Evolutionary conservation across 768 basidiomycete species (phyloP).

Genomic region (Coprinopsis sp.): DNA sequence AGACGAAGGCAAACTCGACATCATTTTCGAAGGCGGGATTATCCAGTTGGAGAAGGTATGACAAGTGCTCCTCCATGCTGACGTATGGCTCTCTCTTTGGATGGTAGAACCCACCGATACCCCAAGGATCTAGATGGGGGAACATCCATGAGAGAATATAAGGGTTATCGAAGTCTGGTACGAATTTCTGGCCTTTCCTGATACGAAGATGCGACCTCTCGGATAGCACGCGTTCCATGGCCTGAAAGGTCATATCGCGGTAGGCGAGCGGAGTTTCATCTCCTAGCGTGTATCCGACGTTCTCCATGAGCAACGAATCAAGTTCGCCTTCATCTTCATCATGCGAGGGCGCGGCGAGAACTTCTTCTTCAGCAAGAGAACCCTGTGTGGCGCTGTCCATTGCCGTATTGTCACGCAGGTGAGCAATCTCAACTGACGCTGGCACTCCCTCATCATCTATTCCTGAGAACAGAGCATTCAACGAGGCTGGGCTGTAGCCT

Average conservation of each 20-base stretch:
- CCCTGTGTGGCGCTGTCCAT: slow-evolving; percentile 5
- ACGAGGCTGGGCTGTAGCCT: slow-evolving; percentile 4
- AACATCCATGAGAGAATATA: slow-evolving; percentile 6
- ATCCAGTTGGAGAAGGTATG: neutral
- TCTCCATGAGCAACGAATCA: slow-evolving; percentile 14
- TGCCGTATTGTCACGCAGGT: slow-evolving; percentile 3
- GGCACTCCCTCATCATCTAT: slow-evolving; percentile 1
- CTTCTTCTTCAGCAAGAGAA: too few species aligned
- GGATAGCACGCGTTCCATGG: neutral
- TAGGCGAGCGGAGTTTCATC: slow-evolving; percentile 9
- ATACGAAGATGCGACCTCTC: neutral
- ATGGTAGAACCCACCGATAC: neutral
- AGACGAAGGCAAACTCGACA: neutral
- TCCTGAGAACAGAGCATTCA: neutral
- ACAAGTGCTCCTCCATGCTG: neutral
- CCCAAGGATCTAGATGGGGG: neutral
- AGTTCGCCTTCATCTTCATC: neutral
- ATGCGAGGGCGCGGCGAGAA: too few species aligned
- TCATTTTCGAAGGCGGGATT: neutral
- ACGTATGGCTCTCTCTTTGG: neutral
- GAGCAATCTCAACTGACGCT: neutral
- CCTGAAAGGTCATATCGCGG: neutral
- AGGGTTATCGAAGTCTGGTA: neutral
- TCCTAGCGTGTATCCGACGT: slow-evolving; percentile 13
- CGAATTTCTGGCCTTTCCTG: neutral